Evolutionary conservation across 2,329 filamentous ascomycete species (phyloP), one percentile per base, ranked within the genome.

Genomic region (Epichloe sibirici): DNA sequence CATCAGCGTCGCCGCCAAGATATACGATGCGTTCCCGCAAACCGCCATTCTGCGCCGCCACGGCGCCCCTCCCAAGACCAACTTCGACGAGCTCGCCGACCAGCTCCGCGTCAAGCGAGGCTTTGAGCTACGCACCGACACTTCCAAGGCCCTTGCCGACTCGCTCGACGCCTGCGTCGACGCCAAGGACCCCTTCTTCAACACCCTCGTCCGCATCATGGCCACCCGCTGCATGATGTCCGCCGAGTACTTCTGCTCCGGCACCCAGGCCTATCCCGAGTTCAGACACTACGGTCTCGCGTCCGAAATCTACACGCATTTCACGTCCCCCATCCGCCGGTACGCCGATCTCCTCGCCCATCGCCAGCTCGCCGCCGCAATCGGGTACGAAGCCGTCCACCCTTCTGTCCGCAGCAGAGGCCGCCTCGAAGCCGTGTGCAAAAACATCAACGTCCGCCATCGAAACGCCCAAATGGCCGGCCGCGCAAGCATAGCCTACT

Each of bases 191-290:
- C 89, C 91, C 31, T 98, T 96, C 74, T 97, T 98, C 79, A 98
- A 98, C 77, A 98, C 91, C 2, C 82, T 98, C 25, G 85, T 98
- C 60, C 88, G 93, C 65, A 95, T 98, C 71, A 87, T 98, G 74
- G 93, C 93, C 9, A 98, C 93, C 8, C 85, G 93, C 23, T 98
- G 93, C 78, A 98, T 98, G 93, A 95, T 95, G 77, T 93, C 89
- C 51, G 93, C 93, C 56, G 93, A 98, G 71, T 98, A 98, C 72
- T 98, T 98, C 71, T 93, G 88, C 71, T 88, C 91, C 0, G 93
- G 93, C 55, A 90, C 90, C 6, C 90, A 96, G 66, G 82, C 90
- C 0, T 91, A 93, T 66, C 86, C 89, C 0, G 93, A 97, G 66
- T 98, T 95, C 77, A 82, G 89, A 50, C 94, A 98, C 72, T 98